phyloP scores from a whole-genome alignment of 179 eudicot genomes.

The Drosera spatulata region DNA sequence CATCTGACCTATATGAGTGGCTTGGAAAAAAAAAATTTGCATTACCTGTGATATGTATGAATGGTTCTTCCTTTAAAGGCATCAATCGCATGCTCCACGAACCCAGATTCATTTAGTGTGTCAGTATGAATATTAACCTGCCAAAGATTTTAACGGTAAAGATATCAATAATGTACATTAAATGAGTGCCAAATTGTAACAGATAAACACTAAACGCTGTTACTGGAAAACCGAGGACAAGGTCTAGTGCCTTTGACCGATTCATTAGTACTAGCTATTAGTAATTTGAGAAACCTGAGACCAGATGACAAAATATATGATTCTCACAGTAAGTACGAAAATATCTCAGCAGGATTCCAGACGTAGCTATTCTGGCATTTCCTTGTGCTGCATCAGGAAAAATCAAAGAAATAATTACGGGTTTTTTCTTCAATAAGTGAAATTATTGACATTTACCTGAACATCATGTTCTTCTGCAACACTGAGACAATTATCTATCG shows the following conservation, averaged over 20 bases:
- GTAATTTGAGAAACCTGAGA: too few relatives aligned
- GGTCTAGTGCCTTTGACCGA: too few relatives aligned
- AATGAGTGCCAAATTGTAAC: too few relatives aligned
- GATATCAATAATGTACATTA: not conserved
- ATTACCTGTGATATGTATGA: constrained; percentile 90
- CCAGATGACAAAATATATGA: too few relatives aligned
- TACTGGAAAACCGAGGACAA: too few relatives aligned
- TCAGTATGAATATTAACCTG: constrained; percentile 97
- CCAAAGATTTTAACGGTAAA: not conserved
- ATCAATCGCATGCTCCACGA: constrained; percentile 86
- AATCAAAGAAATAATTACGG: not conserved
- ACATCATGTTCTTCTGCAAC: constrained; percentile 84
- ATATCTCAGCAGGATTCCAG: too few relatives aligned
- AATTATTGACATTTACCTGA: constrained; percentile 33
- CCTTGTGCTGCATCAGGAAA: not conserved
- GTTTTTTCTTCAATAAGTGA: too few relatives aligned
- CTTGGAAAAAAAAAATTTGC: constrained; percentile 1
- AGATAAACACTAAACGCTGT: too few relatives aligned
- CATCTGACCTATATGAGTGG: not conserved
- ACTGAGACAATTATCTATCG: constrained; percentile 71
- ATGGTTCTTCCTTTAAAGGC: constrained; percentile 81
- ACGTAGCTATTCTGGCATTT: too few relatives aligned
- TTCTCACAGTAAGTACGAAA: too few relatives aligned
- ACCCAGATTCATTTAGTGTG: constrained; percentile 97
- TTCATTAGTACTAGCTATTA: too few relatives aligned